phyloP scores from a whole-genome alignment of 176 grass and related monocot species.

The Carex myosuroides region DNA sequence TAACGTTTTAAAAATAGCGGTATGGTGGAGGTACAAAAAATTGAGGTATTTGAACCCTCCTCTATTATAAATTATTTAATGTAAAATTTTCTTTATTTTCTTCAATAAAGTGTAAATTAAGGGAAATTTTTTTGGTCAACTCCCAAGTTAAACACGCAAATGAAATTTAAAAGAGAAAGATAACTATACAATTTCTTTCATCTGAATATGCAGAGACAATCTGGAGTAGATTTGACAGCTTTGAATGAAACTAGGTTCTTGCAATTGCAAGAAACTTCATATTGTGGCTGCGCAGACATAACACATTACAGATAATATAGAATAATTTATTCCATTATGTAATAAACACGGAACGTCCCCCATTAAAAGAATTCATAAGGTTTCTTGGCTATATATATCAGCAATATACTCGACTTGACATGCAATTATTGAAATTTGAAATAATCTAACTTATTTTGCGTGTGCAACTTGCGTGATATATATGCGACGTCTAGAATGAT shows the following conservation, averaged over 20 bases:
- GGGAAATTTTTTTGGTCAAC: neutral
- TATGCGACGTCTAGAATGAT: neutral
- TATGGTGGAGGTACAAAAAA: too few relatives aligned
- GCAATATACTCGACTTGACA: too few relatives aligned
- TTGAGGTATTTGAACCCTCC: too few relatives aligned
- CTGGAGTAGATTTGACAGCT: neutral
- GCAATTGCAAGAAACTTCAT: neutral
- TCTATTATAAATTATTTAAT: too few relatives aligned
- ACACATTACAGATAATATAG: neutral
- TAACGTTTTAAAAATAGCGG: too few relatives aligned
- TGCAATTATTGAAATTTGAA: too few relatives aligned
- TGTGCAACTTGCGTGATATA: neutral
- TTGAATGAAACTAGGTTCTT: neutral
- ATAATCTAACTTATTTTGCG: too few relatives aligned
- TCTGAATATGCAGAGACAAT: neutral
- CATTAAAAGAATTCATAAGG: neutral
- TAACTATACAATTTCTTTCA: neutral
- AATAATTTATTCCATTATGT: neutral
- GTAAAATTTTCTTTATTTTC: too few relatives aligned
- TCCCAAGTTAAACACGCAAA: neutral
- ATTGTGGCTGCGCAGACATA: conserved; percentile 1
- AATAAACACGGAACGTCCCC: neutral
- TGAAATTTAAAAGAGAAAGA: neutral
- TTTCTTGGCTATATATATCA: neutral
- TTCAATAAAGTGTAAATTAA: too few relatives aligned